A percentile compares a stretch with the other conserved stretches of the same genome.
phyloP scores from a whole-genome alignment of 176 grass and related monocot genomes.

The Oryza australiensis region DNA sequence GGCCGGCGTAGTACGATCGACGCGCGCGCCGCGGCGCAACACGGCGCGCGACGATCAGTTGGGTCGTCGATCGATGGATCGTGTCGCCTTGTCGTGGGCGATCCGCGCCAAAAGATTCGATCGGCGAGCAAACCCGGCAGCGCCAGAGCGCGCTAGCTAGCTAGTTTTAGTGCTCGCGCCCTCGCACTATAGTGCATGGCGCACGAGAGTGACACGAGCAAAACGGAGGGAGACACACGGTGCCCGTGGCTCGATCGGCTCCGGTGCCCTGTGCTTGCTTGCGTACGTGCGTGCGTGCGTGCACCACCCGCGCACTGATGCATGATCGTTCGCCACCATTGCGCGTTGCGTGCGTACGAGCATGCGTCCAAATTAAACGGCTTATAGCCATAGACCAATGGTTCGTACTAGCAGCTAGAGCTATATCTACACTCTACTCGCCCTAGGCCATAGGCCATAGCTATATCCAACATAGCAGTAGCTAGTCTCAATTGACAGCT shows the following conservation, averaged over 20 bases:
- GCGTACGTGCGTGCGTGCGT: background rate
- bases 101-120: background rate
- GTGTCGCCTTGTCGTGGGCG: background rate
- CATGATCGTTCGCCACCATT: constrained; percentile 10
- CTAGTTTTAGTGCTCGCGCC: background rate
- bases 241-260: background rate
- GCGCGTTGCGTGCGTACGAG: background rate
- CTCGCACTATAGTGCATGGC: constrained; percentile 38
- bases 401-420: background rate
- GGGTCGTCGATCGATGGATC: background rate
- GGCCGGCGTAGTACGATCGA: constrained; percentile 20
- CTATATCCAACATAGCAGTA: background rate
- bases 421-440: background rate
- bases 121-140: background rate
- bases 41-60: background rate
- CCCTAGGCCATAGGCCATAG: background rate
- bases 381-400: background rate
- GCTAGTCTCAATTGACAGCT: constrained; percentile 43
- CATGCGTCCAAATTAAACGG: constrained; percentile 32
- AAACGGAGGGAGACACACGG: background rate
- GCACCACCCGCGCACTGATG: background rate
- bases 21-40: background rate
- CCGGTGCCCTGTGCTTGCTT: background rate
- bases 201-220: constrained; percentile 52
- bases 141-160: background rate